A percentile compares a stretch with the other conserved stretches of the same genome.
phyloP scores from a whole-genome alignment of 805 yeast species.

The Candida maltosa region DNA sequence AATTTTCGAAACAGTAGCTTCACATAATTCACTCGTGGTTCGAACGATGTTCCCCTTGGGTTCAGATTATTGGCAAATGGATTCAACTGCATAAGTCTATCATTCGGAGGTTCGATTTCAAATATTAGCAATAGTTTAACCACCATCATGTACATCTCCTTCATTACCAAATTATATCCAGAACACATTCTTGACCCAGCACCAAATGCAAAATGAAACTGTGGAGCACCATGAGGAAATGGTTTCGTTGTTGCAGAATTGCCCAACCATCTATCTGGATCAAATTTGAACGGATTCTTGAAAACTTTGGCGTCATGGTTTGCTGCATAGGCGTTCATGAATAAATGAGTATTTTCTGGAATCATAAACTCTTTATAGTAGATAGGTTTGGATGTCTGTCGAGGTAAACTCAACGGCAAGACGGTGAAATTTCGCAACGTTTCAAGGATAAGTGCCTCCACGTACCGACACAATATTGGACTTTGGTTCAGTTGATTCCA shows the following conservation, averaged over 20 bases:
- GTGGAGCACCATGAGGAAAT: slow-evolving; percentile 4
- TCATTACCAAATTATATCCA: slow-evolving; percentile 61
- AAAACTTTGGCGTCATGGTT: slow-evolving; percentile 56
- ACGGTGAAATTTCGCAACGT: slow-evolving; percentile 62
- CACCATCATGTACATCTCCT: slow-evolving; percentile 60
- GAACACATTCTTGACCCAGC: slow-evolving; percentile 72
- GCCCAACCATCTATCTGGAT: slow-evolving; percentile 56
- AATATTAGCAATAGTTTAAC: slow-evolving; percentile 52
- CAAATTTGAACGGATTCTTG: slow-evolving; percentile 42
- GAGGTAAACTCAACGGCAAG: slow-evolving; percentile 63
- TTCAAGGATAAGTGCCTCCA: slow-evolving; percentile 60
- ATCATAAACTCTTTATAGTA: slow-evolving; percentile 32
- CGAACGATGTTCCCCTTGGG: slow-evolving; percentile 62
- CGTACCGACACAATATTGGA: slow-evolving; percentile 25
- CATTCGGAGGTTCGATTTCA: slow-evolving; percentile 41
- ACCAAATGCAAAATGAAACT: slow-evolving; percentile 57
- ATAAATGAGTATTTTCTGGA: slow-evolving; percentile 54
- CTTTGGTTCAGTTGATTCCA: slow-evolving; percentile 21
- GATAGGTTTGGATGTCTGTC: slow-evolving; percentile 55
- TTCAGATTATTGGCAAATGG: slow-evolving; percentile 49
- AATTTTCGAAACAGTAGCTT: slow-evolving; percentile 18
- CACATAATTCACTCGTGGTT: slow-evolving; percentile 45
- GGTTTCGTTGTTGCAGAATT: slow-evolving; percentile 14
- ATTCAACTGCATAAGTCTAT: slow-evolving; percentile 40
- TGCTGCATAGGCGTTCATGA: slow-evolving; percentile 70